Base-by-base conservation (phyloP, 192 early-diverging fungal genomes). In the Dimargaris xerosporica region DNA sequence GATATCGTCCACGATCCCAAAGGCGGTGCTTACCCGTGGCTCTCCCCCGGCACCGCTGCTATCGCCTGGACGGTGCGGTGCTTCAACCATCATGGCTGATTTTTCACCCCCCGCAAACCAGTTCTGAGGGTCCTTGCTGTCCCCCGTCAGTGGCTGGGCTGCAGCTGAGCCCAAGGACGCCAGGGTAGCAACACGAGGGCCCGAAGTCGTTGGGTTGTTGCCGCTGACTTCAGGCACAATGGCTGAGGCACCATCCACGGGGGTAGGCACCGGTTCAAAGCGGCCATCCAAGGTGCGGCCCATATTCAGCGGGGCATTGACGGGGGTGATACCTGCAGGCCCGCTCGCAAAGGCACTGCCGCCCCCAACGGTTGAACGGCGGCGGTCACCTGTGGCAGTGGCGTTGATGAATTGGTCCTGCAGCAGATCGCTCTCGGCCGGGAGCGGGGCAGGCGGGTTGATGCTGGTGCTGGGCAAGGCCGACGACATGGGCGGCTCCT, bases 91-190 rank as follows among this genome's bases (percentile, higher is more conserved):
- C 45, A 84, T 91, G n/a, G 80, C 93, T 73, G 89, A 93, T 69
- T 89, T 90, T 71, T 96, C 94, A 31, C 96, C 96, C 5, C 94
- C 96, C 21, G 93, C 83, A 78, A 86, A 98, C 65, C 81, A 91
- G 63, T 86, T 83, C 65, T 87, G 71, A 19, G 64, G 65, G 25
- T 85, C 85, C 15, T 81, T 75, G 17, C 71, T 56, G 11, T 67
- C 72, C 62, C 72, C 47, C 47, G 4, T 39, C 7, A 7, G 34
- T 39, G 34, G 34, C 34, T 39, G 34, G 34, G 3, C 34, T 7
- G 34, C 34, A 39, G 34, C 34, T 39, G 34, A 52, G 11, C 28
- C 23, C 50, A 52, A 52, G 23, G 50, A 52, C 50, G 54, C 23
- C 54, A 56, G 19, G 0, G 54, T 56, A n/a, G 26, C 54, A 30